Conservation (phyloP, 2,329 filamentous ascomycete genomes). For the Calonectria pteridis region DNA sequence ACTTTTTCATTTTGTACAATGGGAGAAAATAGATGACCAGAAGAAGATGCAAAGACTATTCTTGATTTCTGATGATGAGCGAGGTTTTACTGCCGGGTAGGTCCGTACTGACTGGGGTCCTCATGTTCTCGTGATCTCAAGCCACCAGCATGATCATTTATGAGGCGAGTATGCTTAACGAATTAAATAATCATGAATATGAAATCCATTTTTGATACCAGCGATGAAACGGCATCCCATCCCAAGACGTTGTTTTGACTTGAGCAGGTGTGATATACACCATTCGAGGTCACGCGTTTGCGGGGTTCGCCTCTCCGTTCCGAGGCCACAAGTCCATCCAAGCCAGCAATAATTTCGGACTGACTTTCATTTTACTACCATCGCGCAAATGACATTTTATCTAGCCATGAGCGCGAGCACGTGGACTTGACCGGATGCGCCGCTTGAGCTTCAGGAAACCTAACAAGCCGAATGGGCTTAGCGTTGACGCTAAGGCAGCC, state of each 20-base stretch:
- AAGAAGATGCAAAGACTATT: neutral
- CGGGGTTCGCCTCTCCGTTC: too few species aligned
- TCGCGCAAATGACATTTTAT: too few species aligned
- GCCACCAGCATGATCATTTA: neutral
- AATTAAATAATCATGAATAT: too few species aligned
- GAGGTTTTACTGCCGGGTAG: neutral
- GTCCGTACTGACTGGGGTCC: neutral
- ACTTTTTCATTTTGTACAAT: neutral
- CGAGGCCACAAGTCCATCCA: too few species aligned
- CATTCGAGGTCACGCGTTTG: too few species aligned
- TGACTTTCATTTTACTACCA: too few species aligned
- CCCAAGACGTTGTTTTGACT: too few species aligned
- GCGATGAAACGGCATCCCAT: too few species aligned
- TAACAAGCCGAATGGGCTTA: neutral
- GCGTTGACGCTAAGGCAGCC: neutral
- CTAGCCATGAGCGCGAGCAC: neutral
- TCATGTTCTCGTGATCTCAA: neutral
- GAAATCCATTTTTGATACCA: too few species aligned
- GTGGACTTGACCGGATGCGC: neutral
- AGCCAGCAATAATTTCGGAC: too few species aligned
- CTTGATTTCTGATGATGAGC: neutral
- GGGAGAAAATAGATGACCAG: neutral
- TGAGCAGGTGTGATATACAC: too few species aligned
- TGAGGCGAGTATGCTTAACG: neutral
- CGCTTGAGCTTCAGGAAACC: neutral